phyloP scores from a whole-genome alignment of 192 early-diverging fungal genomes.

The Entomortierella parvispora region DNA sequence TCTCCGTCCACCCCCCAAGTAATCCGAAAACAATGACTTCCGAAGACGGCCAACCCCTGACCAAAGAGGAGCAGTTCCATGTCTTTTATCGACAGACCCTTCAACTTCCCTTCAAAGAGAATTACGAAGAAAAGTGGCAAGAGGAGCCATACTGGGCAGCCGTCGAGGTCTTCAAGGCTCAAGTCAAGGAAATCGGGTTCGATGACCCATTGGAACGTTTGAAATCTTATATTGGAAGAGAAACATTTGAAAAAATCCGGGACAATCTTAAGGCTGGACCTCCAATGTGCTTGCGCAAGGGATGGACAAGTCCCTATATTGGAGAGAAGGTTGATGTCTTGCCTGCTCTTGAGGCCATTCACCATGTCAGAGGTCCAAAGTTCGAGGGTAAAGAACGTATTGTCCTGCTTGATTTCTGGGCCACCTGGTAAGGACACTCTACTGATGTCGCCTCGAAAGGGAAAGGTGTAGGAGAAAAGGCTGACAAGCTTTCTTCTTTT shows the following conservation, averaged over 20 bases:
- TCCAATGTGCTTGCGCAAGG: conserved; percentile 19
- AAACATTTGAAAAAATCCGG: conserved; percentile 26
- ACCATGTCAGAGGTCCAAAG: conserved; percentile 17
- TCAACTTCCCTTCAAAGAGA: conserved; percentile 8
- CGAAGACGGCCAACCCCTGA: too few relatives aligned
- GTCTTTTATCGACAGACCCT: too few relatives aligned
- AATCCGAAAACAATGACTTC: too few relatives aligned
- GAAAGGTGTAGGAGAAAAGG: too few relatives aligned
- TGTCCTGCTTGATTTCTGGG: conserved; percentile 50
- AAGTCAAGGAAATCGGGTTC: conserved; percentile 21
- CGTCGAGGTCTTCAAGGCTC: conserved; percentile 28
- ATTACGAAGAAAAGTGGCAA: conserved; percentile 39
- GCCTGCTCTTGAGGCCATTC: conserved; percentile 1
- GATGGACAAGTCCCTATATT: conserved; percentile 27
- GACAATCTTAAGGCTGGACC: conserved; percentile 30
- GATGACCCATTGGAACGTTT: conserved; percentile 40
- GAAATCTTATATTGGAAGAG: neutral
- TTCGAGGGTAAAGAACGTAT: conserved; percentile 26
- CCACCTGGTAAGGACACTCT: conserved; percentile 33
- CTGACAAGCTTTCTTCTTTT: too few relatives aligned
- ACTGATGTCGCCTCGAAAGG: too few relatives aligned
- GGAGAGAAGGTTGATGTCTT: conserved; percentile 17
- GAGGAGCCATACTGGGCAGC: conserved; percentile 36
- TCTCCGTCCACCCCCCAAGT: too few relatives aligned
- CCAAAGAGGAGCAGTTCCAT: too few relatives aligned